phyloP scores from a whole-genome alignment of 768 basidiomycete genomes.

The Rossbeevera mucosa region DNA sequence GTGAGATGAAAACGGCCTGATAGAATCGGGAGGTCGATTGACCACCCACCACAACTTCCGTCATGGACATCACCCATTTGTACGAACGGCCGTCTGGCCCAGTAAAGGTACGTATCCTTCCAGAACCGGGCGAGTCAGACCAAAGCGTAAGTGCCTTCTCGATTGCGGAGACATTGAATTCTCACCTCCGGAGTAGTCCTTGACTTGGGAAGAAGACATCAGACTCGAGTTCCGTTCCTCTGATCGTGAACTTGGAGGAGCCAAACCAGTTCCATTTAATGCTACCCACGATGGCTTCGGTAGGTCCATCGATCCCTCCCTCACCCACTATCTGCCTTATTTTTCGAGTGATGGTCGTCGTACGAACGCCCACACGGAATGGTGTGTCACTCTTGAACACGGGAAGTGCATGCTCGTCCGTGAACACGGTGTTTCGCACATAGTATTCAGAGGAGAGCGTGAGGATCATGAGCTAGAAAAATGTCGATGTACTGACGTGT shows the following conservation, averaged over 20 bases:
- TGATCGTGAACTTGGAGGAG: constrained; percentile 29
- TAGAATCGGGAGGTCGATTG: neutral
- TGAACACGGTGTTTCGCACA: constrained; percentile 26
- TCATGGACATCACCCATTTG: constrained; percentile 25
- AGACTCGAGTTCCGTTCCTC: constrained; percentile 23
- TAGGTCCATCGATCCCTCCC: constrained; percentile 13
- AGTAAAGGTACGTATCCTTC: constrained; percentile 26
- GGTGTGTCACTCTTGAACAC: constrained; percentile 26
- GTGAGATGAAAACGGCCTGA: neutral
- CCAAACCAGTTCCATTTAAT: constrained; percentile 24
- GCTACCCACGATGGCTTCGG: neutral
- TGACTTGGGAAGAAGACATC: constrained; percentile 19
- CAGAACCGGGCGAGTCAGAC: neutral
- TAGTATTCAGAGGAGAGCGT: constrained; percentile 20
- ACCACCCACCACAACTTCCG: constrained; percentile 14
- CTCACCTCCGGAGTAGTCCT: constrained; percentile 18
- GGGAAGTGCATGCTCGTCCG: constrained; percentile 22
- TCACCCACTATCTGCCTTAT: neutral
- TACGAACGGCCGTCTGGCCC: constrained; percentile 32
- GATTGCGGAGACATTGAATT: too few relatives aligned
- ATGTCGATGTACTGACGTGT: neutral
- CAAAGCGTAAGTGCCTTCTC: neutral
- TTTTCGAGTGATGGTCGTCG: constrained; percentile 19
- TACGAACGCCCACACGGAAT: constrained; percentile 10
- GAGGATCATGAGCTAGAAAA: constrained; percentile 17